These are phyloP conservation scores for Guadua angustifolia DNA, from an alignment of 176 grass and related monocot species.

Conservation along the genomic window DNA sequence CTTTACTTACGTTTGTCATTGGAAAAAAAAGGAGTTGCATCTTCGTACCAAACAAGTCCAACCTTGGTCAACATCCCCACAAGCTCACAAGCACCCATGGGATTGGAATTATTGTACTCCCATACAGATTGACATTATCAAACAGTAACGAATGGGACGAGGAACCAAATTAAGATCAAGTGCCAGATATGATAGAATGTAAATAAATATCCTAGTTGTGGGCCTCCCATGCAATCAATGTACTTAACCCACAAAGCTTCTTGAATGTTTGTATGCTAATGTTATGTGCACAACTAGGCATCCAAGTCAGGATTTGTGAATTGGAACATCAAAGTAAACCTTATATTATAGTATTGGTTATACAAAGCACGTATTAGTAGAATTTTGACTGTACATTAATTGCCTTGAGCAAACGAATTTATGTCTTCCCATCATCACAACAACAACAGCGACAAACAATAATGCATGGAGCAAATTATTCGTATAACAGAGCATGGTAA, in stretches of 20 bases:
- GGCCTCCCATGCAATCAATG: constrained; percentile 14
- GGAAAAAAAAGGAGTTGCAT: neutral
- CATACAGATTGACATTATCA: constrained; percentile 41
- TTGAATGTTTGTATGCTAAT: constrained; percentile 22
- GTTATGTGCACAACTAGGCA: neutral
- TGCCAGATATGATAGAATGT: constrained; percentile 33
- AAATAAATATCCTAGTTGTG: constrained; percentile 42
- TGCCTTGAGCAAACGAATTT: neutral
- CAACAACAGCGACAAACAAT: neutral
- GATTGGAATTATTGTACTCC: constrained; percentile 60
- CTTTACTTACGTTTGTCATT: neutral
- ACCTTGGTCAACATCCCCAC: constrained; percentile 47
- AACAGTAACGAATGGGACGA: constrained; percentile 40
- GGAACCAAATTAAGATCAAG: constrained; percentile 40
- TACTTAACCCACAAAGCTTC: constrained; percentile 25
- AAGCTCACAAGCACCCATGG: constrained; percentile 32
- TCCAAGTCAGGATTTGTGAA: constrained; percentile 16
- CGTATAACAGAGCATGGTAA: neutral
- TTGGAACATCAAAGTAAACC: neutral
- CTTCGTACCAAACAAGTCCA: constrained; percentile 33
- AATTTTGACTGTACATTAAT: constrained; percentile 11
- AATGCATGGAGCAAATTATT: neutral
- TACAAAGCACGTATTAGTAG: neutral
- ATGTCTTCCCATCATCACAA: neutral
- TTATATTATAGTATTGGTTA: constrained; percentile 8